Percentiles rank a stretch among this genome's conserved stretches.
Conservation (phyloP, 2,329 filamentous ascomycete genomes). For the Aspergillus carbonarius region DNA sequence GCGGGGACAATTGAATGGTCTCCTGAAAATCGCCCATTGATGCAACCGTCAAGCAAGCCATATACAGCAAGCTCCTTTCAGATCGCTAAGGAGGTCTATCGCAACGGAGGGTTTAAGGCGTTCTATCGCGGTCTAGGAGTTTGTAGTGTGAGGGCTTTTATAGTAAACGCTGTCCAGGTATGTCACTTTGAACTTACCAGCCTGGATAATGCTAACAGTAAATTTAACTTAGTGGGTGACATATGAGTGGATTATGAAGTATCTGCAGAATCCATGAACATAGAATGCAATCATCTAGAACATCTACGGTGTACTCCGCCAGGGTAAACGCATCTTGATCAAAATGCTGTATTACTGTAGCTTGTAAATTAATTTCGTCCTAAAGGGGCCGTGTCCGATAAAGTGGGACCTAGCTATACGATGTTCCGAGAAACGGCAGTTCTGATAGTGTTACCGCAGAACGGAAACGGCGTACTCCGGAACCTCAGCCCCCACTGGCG, state of each 20-base stretch:
- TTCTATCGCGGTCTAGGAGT: conserved; percentile 76
- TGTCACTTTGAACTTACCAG: conserved; percentile 15
- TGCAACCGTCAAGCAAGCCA: conserved; percentile 16
- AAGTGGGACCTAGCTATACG: conserved; percentile 19
- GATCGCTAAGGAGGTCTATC: conserved; percentile 67
- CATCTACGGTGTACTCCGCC: conserved; percentile 4
- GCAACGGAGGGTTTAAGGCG: conserved; percentile 57
- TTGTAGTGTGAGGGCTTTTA: conserved; percentile 81
- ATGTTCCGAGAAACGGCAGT: conserved; percentile 31
- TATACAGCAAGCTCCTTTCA: conserved; percentile 56
- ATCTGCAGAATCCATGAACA: conserved; percentile 27
- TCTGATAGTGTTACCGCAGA: conserved; percentile 25
- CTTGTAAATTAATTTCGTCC: conserved; percentile 33
- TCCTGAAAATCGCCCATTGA: conserved; percentile 25
- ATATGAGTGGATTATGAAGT: conserved; percentile 82
- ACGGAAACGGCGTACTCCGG: conserved; percentile 25
- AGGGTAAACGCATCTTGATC: background rate
- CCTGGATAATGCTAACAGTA: conserved; percentile 10
- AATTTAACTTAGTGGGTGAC: conserved; percentile 67
- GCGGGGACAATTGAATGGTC: conserved; percentile 54
- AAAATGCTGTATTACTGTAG: conserved; percentile 14
- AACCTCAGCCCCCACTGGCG: conserved; percentile 19
- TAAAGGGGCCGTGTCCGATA: conserved; percentile 17
- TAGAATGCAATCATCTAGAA: conserved; percentile 13
- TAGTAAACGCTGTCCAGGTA: conserved; percentile 83